These are phyloP conservation scores for Amanita pallidorosea DNA, from an alignment of 768 basidiomycete species.

Conservation along the genomic window DNA sequence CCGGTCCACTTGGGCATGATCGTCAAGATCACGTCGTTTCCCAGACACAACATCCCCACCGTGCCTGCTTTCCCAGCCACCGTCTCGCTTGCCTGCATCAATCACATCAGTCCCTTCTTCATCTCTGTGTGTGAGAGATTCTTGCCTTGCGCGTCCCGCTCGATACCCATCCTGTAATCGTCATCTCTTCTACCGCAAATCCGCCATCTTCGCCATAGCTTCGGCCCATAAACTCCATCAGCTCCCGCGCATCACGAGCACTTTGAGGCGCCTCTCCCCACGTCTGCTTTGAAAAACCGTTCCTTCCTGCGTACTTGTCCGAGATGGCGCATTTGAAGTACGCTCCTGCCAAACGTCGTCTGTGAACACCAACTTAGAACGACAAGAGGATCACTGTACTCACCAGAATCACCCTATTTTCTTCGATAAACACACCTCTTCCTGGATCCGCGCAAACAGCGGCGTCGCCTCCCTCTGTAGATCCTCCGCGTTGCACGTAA, in stretches of 20 bases:
- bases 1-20: slow-evolving; percentile 14
- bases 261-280: neutral
- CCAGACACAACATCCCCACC: slow-evolving; percentile 25
- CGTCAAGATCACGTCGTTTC: slow-evolving; percentile 24
- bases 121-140: neutral
- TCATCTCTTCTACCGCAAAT: slow-evolving; percentile 12
- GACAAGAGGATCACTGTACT: neutral
- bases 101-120: neutral
- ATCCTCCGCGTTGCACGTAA: slow-evolving; percentile 3
- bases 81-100: slow-evolving; percentile 12
- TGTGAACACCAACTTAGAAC: too few relatives aligned
- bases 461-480: slow-evolving; percentile 3
- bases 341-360: neutral
- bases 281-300: neutral
- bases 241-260: neutral
- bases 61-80: slow-evolving; percentile 17
- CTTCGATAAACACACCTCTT: slow-evolving; percentile 3
- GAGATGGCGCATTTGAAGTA: neutral
- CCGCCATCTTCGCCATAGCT: neutral
- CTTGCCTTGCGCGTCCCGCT: slow-evolving; percentile 25
- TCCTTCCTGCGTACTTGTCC: neutral
- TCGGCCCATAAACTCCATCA: slow-evolving; percentile 2
- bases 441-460: slow-evolving; percentile 1
- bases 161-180: slow-evolving; percentile 31
- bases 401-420: slow-evolving; percentile 2